Percentiles rank a stretch among this genome's conserved stretches.
phyloP scores from a whole-genome alignment of 2,329 filamentous ascomycete genomes.

The Talaromyces sp. region DNA sequence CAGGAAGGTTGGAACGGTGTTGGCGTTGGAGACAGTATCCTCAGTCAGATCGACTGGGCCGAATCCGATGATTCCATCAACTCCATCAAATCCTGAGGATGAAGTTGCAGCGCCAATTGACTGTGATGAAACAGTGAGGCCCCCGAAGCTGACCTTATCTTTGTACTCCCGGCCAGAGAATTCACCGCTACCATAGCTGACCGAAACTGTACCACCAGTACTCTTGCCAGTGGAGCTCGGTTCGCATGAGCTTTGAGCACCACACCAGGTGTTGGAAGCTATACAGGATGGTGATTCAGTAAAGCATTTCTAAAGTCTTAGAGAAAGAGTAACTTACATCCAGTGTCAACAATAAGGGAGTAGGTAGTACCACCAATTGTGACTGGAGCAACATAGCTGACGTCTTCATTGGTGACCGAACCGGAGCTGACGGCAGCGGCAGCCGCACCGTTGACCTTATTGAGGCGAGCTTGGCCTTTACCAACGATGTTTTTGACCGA shows the following conservation, averaged over 20 bases:
- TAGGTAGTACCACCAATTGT: constrained; percentile 2
- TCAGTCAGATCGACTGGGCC: constrained; percentile 10
- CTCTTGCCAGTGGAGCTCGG: constrained; percentile 2
- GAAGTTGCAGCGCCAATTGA: constrained; percentile 4
- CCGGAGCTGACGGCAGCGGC: constrained; percentile 3
- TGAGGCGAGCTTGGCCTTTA: constrained; percentile 4
- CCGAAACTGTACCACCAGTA: background rate
- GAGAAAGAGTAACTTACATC: constrained; percentile 5
- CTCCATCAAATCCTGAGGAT: background rate
- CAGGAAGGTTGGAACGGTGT: constrained; percentile 11
- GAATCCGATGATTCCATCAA: constrained; percentile 13
- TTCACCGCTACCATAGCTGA: constrained; percentile 12
- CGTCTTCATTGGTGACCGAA: constrained; percentile 10
- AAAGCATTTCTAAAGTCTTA: background rate
- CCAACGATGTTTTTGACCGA: constrained; percentile 8
- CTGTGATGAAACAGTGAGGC: constrained; percentile 8
- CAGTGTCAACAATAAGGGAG: constrained; percentile 10
- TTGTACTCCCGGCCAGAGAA: constrained; percentile 11
- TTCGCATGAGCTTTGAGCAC: constrained; percentile 9
- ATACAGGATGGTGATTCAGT: background rate
- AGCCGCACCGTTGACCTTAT: background rate
- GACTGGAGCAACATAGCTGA: constrained; percentile 9
- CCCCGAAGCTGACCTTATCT: constrained; percentile 9
- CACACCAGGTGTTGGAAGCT: constrained; percentile 15
- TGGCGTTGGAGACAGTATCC: constrained; percentile 8